These are phyloP conservation scores for Phytophthora kernoviae DNA, from an alignment of 352 stramenopile genomes.

Conservation along the genomic window DNA sequence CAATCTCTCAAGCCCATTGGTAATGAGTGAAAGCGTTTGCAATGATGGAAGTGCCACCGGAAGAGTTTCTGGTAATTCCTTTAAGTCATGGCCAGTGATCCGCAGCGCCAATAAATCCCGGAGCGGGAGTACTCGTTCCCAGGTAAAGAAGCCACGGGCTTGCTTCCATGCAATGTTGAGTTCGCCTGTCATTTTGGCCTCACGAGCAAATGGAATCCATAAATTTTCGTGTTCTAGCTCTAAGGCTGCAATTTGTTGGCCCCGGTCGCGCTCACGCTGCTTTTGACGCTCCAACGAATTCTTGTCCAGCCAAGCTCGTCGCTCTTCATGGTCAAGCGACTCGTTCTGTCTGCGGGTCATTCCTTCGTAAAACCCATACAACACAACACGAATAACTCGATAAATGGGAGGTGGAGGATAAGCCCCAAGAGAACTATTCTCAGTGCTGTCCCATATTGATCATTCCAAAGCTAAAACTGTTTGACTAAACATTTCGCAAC, in stretches of 20 bases:
- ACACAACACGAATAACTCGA: background rate
- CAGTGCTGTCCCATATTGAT: background rate
- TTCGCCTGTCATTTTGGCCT: slow-evolving; percentile 46
- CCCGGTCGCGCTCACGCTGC: slow-evolving; percentile 40
- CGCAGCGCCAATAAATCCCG: slow-evolving; percentile 53
- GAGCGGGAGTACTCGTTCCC: slow-evolving; percentile 47
- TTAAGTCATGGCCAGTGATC: slow-evolving; percentile 53
- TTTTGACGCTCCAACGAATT: slow-evolving; percentile 49
- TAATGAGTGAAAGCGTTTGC: slow-evolving; percentile 57
- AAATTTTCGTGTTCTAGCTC: slow-evolving; percentile 41
- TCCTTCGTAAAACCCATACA: background rate
- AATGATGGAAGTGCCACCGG: slow-evolving; percentile 34
- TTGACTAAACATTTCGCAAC: background rate
- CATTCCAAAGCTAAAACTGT: background rate
- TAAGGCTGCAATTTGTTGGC: slow-evolving; percentile 32
- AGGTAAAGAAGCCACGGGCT: slow-evolving; percentile 55
- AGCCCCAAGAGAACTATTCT: background rate
- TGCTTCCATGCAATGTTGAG: slow-evolving; percentile 78
- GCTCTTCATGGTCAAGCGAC: slow-evolving; percentile 23
- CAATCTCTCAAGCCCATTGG: slow-evolving; percentile 45
- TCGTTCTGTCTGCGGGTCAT: slow-evolving; percentile 10
- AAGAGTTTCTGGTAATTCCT: slow-evolving; percentile 37
- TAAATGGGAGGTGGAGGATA: too few relatives aligned
- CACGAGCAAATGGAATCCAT: slow-evolving; percentile 52
- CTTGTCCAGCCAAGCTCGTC: slow-evolving; percentile 55